phyloP scores from a whole-genome alignment of 495 filamentous ascomycete genomes.

The Cairneyella variabilis region DNA sequence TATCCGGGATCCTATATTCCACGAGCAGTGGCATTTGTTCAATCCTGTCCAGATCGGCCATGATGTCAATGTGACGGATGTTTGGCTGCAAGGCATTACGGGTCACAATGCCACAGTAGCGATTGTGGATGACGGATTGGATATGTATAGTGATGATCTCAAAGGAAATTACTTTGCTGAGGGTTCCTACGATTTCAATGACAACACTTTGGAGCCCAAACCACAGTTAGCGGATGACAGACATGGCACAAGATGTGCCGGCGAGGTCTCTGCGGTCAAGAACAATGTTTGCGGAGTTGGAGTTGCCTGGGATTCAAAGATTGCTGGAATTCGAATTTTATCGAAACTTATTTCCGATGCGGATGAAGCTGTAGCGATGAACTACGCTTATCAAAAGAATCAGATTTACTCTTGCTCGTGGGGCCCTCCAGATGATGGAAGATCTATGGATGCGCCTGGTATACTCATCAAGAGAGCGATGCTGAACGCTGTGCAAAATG shows the following conservation, averaged over 20 bases:
- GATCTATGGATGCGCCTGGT: conserved; percentile 89
- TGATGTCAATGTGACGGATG: conserved; percentile 88
- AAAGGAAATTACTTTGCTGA: conserved; percentile 86
- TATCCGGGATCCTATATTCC: conserved; percentile 87
- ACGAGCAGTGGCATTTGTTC: conserved; percentile 92
- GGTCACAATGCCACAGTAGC: conserved; percentile 85
- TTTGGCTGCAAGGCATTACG: conserved; percentile 92
- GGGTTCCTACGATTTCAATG: conserved; percentile 96
- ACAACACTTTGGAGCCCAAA: conserved; percentile 69
- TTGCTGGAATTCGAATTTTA: conserved; percentile 87
- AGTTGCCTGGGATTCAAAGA: conserved; percentile 86
- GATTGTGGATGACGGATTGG: conserved; percentile 93
- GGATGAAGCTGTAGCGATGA: conserved; percentile 89
- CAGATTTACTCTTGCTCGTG: conserved; percentile 98
- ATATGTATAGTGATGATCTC: conserved; percentile 95
- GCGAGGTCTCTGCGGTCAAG: conserved; percentile 84
- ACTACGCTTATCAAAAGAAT: conserved; percentile 85
- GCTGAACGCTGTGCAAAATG: conserved; percentile 86
- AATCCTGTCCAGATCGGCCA: conserved; percentile 79
- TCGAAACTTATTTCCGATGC: conserved; percentile 86
- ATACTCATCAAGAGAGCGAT: conserved; percentile 86
- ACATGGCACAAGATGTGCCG: conserved; percentile 92
- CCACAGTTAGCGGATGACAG: conserved; percentile 76
- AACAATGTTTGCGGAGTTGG: conserved; percentile 96
- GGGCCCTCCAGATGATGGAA: conserved; percentile 91